Percentiles rank a stretch among this genome's conserved stretches.
Conservation (phyloP, 1,284 basidiomycete genomes). For the Ustanciosporium gigantosporum region DNA sequence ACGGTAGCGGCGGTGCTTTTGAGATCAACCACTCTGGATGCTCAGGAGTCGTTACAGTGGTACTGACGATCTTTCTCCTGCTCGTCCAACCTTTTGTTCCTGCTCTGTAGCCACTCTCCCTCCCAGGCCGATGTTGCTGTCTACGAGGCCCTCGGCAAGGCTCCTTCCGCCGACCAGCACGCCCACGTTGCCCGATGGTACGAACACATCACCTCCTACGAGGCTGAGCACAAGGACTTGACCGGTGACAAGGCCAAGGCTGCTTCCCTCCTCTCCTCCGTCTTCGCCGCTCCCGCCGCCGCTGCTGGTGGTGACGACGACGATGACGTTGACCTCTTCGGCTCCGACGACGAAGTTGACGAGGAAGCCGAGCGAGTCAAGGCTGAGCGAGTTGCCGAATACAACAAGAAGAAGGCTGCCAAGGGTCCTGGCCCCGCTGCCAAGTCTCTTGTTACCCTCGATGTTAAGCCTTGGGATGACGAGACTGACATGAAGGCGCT, state of each 20-base stretch:
- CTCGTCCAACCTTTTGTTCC: background rate
- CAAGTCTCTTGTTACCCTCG: conserved; percentile 89
- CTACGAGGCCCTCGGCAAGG: conserved; percentile 76
- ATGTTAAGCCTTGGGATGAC: conserved; percentile 98
- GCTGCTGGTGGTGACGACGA: conserved; percentile 76
- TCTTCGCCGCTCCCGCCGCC: conserved; percentile 54
- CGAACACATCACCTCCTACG: conserved; percentile 63
- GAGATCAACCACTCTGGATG: background rate
- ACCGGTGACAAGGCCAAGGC: conserved; percentile 59
- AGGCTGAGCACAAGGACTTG: conserved; percentile 54
- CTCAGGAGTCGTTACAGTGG: too few species aligned
- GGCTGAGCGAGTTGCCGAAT: conserved; percentile 90
- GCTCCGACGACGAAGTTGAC: conserved; percentile 87
- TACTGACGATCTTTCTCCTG: too few species aligned
- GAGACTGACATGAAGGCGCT: conserved; percentile 93
- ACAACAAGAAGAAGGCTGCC: conserved; percentile 88
- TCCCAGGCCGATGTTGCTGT: conserved; percentile 96
- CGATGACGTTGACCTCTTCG: conserved; percentile 90
- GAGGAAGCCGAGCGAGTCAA: conserved; percentile 92
- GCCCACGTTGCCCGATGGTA: conserved; percentile 91
- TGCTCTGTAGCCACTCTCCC: conserved; percentile 74
- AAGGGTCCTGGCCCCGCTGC: conserved; percentile 70
- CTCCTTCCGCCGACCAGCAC: conserved; percentile 67
- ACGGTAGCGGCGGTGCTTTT: background rate
- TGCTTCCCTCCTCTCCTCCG: conserved; percentile 40